Base-by-base conservation (phyloP, 2,329 filamentous ascomycete genomes). In the Hymenoscyphus infarciens region DNA sequence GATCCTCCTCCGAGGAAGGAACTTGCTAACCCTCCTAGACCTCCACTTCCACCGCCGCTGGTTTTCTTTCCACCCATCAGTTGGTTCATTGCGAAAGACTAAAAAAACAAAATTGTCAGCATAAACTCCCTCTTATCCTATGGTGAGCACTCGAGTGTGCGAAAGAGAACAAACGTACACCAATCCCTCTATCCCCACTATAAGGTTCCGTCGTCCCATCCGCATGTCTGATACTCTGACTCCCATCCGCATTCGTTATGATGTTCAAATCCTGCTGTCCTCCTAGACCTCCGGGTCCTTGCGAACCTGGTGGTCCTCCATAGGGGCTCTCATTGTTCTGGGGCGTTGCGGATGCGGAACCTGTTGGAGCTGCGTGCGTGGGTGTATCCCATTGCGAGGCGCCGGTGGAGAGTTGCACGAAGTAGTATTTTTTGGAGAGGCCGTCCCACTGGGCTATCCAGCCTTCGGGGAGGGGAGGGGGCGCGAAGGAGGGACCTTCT, bases 321-420 rank as follows among this genome's bases (percentile, higher is more conserved):
- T 87, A 89, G 5, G 87, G 87, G 69, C 89, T 86, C 22, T 88
- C 84, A 53, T 74, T 72, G 31, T 31, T 76, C 72, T 65, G 77
- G 69, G 74, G 77, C 60, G 75, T 78, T 62, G 80, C 81, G 65
- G 78, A 82, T 55, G 83, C 87, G 42, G 83, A 87, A 65, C 86
- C 84, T 25, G 83, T 81, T 54, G 84, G 85, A 7, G 83, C 87
- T 57, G 87, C 81, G 63, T 85, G 80, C 15, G 85, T 90, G 35
- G 88, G 88, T 35, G 83, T 81, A n/a, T 90, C 87, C 88, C 88
- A 91, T 75, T 90, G 87, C 66, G 87, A 89, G 42, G 84, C 80
- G 56, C 88, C 88, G 7, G 87, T 90, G 60, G 86, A 87, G 61
- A 91, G 83, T 75, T 90, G 87, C 58, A 91, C 88, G 74, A 85